Conservation (phyloP, 163 green algal genomes). For the Prototheca cutis region DNA sequence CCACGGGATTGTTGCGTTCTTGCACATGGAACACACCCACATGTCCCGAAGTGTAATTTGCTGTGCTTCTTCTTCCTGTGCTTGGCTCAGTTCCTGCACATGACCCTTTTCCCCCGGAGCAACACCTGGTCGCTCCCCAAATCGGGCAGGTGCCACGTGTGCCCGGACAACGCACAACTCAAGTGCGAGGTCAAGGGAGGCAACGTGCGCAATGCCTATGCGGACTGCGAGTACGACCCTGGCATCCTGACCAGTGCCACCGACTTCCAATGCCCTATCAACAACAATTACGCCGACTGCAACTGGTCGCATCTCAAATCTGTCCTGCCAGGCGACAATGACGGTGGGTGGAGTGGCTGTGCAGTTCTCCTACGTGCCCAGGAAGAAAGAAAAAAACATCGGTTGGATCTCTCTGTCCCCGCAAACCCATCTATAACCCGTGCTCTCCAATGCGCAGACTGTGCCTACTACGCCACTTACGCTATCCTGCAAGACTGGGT, state of each 20-base stretch:
- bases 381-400: no score
- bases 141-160: neutral
- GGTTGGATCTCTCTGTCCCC: no score
- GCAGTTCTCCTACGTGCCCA: no score
- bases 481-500: conserved; percentile 1
- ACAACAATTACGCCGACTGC: neutral
- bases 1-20: no score
- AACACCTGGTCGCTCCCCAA: neutral
- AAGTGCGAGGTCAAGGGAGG: conserved; percentile 1
- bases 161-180: neutral
- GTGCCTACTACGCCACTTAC: conserved; percentile 1
- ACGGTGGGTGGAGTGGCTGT: neutral
- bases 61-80: no score
- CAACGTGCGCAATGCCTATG: neutral
- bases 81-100: no score
- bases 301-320: neutral
- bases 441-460: no score
- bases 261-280: neutral
- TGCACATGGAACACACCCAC: no score
- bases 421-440: no score
- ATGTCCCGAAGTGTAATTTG: no score
- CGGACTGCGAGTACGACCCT: neutral
- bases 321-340: neutral
- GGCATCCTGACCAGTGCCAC: neutral
- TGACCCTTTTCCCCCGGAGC: no score